Percentiles rank a stretch among this genome's conserved stretches.
phyloP scores from a whole-genome alignment of 805 yeast species.

The Candida saitoana region DNA sequence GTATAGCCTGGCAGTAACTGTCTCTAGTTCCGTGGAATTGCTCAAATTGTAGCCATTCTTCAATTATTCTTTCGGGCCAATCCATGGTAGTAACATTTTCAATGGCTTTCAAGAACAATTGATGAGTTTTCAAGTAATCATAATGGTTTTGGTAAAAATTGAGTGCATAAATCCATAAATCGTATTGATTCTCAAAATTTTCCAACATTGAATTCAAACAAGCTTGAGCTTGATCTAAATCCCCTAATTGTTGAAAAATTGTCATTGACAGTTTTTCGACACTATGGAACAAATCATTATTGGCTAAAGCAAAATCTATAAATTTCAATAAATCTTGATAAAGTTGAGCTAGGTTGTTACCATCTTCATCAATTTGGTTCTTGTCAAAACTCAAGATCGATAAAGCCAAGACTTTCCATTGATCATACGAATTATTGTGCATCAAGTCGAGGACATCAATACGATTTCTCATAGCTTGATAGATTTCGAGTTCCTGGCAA shows the following conservation, averaged over 20 bases:
- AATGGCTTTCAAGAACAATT: slow-evolving; percentile 30
- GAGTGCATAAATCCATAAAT: slow-evolving; percentile 45
- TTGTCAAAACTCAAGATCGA: slow-evolving; percentile 18
- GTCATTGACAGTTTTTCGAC: slow-evolving; percentile 41
- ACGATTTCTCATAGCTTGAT: slow-evolving; percentile 11
- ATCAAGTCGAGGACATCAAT: slow-evolving; percentile 13
- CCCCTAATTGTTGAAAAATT: slow-evolving; percentile 26
- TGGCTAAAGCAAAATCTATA: slow-evolving; percentile 22
- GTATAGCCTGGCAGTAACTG: slow-evolving; percentile 18
- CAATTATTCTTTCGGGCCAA: slow-evolving; percentile 47
- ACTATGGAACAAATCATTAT: slow-evolving; percentile 36
- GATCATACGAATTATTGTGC: slow-evolving; percentile 15
- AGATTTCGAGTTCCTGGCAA: slow-evolving; percentile 12
- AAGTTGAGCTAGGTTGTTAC: slow-evolving; percentile 10
- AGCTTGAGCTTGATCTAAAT: slow-evolving; percentile 23
- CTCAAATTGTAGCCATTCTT: slow-evolving; percentile 40
- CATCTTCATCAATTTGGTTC: slow-evolving; percentile 3
- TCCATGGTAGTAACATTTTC: slow-evolving; percentile 30
- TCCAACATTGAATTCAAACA: slow-evolving; percentile 20
- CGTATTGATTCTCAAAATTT: slow-evolving; percentile 31
- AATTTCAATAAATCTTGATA: slow-evolving; percentile 18
- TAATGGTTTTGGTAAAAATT: slow-evolving; percentile 35
- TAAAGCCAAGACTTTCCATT: slow-evolving; percentile 32
- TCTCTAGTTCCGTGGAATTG: slow-evolving; percentile 27
- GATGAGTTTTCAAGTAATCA: slow-evolving; percentile 17